Conservation (phyloP, 2,329 filamentous ascomycete species). For the Corynespora cassiicola region DNA sequence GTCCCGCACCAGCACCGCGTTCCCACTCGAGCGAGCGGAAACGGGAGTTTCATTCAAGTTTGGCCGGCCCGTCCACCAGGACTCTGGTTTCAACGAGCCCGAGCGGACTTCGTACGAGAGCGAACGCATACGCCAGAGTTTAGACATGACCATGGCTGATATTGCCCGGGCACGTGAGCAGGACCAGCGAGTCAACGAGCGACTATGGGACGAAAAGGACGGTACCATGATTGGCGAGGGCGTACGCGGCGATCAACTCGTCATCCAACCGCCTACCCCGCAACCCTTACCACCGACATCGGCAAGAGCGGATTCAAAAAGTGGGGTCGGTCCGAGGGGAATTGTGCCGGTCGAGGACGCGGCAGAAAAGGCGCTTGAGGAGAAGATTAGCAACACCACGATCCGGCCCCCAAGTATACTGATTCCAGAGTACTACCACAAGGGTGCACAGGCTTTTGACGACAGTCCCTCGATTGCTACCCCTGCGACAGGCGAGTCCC, state of each 20-base stretch:
- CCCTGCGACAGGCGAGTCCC: too few relatives aligned
- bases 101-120: slow-evolving; percentile 26
- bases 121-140: slow-evolving; percentile 30
- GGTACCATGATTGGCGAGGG: slow-evolving; percentile 23
- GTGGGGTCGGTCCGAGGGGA: slow-evolving; percentile 12
- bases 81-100: slow-evolving; percentile 41
- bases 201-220: slow-evolving; percentile 34
- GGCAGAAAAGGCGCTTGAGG: slow-evolving; percentile 31
- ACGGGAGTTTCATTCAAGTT: slow-evolving; percentile 27
- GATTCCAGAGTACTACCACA: slow-evolving; percentile 30
- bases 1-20: slow-evolving; percentile 33
- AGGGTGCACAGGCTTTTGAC: slow-evolving; percentile 19
- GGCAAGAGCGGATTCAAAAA: slow-evolving; percentile 4
- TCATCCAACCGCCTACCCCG: slow-evolving; percentile 15
- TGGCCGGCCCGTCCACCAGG: slow-evolving; percentile 39
- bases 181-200: slow-evolving; percentile 28
- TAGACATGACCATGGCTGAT: slow-evolving; percentile 30
- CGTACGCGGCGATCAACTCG: slow-evolving; percentile 17
- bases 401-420: slow-evolving; percentile 35
- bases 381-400: slow-evolving; percentile 37
- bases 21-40: slow-evolving; percentile 28
- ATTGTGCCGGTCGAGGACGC: slow-evolving; percentile 18
- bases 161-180: slow-evolving; percentile 14
- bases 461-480: slow-evolving; percentile 4
- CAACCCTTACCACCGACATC: slow-evolving; percentile 9